A percentile compares a stretch with the other conserved stretches of the same genome.
These are phyloP conservation scores for Salvia rosmarinus DNA, from an alignment of 257 asterid genomes.

Conservation along the genomic window DNA sequence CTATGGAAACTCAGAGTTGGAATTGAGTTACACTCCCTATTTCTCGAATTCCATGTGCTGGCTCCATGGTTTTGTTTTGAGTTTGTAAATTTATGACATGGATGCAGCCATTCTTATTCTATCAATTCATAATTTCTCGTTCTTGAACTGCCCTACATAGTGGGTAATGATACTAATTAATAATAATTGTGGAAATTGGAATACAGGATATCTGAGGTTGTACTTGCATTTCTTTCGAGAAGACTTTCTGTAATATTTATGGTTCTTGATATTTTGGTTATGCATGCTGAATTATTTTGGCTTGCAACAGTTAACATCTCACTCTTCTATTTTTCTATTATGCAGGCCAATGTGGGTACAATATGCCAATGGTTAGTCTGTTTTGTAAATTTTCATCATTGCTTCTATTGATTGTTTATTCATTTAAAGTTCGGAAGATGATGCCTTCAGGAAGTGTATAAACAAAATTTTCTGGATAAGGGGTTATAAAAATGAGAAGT, in stretches of 20 bases:
- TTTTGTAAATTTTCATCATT: background rate
- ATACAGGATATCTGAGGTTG: conserved; percentile 21
- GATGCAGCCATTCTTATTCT: background rate
- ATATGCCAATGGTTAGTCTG: conserved; percentile 61
- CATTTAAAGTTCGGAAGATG: background rate
- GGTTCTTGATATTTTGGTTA: conserved; percentile 13
- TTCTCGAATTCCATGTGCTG: background rate
- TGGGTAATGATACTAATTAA: conserved; percentile 7
- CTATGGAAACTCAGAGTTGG: conserved; percentile 1
- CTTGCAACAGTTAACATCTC: conserved; percentile 32
- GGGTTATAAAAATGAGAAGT: background rate
- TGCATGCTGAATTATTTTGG: conserved; percentile 25
- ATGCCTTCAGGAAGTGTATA: background rate
- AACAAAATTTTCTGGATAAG: no score
- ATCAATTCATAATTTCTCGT: no score
- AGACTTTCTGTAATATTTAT: conserved; percentile 16
- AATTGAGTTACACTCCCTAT: no score
- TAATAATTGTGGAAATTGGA: background rate
- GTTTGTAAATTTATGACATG: background rate
- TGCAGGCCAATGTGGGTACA: conserved; percentile 90
- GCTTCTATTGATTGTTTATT: conserved; percentile 3
- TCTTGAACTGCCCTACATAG: background rate
- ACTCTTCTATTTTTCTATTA: conserved; percentile 36
- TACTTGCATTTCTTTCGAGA: conserved; percentile 17
- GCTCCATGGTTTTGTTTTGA: background rate